phyloP scores from a whole-genome alignment of 176 grass and related monocot genomes.

The Cocos nucifera region DNA sequence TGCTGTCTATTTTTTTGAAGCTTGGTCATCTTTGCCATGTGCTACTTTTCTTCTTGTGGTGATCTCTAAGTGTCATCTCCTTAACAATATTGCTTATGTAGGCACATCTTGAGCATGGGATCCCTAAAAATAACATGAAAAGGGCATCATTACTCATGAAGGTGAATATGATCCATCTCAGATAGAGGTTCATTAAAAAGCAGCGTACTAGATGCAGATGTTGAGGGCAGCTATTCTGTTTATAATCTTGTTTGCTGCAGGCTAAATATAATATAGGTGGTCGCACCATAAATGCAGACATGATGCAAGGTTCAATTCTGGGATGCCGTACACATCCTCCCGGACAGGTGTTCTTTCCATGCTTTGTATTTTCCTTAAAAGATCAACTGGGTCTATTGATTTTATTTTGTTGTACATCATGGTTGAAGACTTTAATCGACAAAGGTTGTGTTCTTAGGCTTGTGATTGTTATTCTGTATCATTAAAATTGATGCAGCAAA shows the following conservation, averaged over 20 bases:
- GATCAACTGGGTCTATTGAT: not conserved
- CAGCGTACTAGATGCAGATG: not conserved
- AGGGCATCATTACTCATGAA: constrained; percentile 46
- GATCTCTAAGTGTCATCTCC: not conserved
- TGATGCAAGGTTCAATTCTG: constrained; percentile 63
- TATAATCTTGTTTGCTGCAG: constrained; percentile 20
- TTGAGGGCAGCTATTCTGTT: not conserved
- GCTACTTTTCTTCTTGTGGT: not conserved
- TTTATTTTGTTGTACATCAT: not conserved
- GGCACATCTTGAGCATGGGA: constrained; percentile 76
- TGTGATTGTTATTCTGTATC: too few species aligned
- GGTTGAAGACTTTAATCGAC: not conserved
- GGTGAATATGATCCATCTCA: constrained; percentile 26
- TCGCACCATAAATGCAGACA: constrained; percentile 56
- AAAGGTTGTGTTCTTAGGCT: not conserved
- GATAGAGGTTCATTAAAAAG: not conserved
- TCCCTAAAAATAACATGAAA: constrained; percentile 53
- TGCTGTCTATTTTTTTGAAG: too few species aligned
- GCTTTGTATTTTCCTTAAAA: not conserved
- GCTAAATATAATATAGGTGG: constrained; percentile 55
- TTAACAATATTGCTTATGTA: constrained; percentile 17
- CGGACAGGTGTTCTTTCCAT: constrained; percentile 38
- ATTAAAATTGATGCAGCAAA: too few species aligned
- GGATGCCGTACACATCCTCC: constrained; percentile 52
- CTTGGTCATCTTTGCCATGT: too few species aligned